Base-by-base conservation (phyloP, 371 early-diverging fungal genomes). In the Actinomortierella wolfii region DNA sequence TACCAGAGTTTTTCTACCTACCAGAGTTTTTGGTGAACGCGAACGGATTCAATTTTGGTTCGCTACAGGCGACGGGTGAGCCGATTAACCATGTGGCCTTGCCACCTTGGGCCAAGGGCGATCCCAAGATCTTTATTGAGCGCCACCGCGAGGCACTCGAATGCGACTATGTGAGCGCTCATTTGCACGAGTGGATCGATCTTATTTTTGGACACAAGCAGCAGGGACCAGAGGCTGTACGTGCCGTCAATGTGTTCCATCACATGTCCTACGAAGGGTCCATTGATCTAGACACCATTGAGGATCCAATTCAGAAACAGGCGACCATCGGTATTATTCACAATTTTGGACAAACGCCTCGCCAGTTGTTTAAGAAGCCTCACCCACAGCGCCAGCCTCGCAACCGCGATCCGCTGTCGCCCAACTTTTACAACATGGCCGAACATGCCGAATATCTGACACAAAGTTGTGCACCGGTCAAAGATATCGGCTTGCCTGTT, bases 321-420 rank as follows among this genome's bases (percentile, higher is more conserved):
- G 94, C 95, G 6, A 92, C 94, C 1, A 95, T 94, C 57, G 94
- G 93, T 61, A 91, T 91, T 57, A 97, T 97, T 57, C 89, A 94
- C 66, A 94, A 97, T 75, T 97, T 97, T 88, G 97, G 97, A 2
- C 96, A 96, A 74, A 97, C 94, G 0, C 94, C 95, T 17, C 78
- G 87, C 5, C 95, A 95, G 56, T 63, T 95, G 23, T 95, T 95
- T 61, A 86, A 81, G 49, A 84, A 83, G 61, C 91, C 94, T 0
- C 95, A 95, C 76, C 88, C 91, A 25, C 61, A 76, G 3, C 77
- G 87, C 41, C 51, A 64, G 2, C 68, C 78, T 9, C 56, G 70
- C 6, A 68, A 71, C 34, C 61, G 63, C 14, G 83, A 82, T 41
- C 76, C 78, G 1, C 40, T 76, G 51, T 61, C 64, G 11, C 51